phyloP scores from a whole-genome alignment of 2,329 filamentous ascomycete species.

The Fusarium metavorans region DNA sequence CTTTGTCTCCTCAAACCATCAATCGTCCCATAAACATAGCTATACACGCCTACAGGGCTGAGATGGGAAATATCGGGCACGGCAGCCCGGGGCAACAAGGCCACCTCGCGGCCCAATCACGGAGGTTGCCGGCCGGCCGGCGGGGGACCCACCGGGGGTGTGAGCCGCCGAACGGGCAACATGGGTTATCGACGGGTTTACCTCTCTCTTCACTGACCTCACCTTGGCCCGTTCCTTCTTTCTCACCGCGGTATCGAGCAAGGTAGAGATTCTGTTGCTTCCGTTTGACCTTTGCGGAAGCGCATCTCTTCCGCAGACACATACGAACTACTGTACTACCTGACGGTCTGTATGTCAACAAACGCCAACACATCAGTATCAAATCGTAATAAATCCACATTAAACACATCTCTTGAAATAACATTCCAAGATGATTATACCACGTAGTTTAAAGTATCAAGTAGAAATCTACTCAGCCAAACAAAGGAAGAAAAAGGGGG shows the following conservation, averaged over 20 bases:
- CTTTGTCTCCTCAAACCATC: not conserved
- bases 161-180: not conserved
- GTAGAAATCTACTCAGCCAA: not conserved
- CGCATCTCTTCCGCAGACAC: constrained; percentile 3
- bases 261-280: not conserved
- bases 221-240: not conserved
- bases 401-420: not conserved
- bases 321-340: not conserved
- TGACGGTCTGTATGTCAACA: not conserved
- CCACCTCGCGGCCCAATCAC: constrained; percentile 38
- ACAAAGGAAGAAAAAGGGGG: not conserved
- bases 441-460: not conserved
- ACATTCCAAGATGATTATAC: not conserved
- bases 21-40: not conserved
- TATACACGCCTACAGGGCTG: constrained; percentile 24
- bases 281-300: not conserved
- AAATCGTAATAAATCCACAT: not conserved
- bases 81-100: constrained; percentile 17
- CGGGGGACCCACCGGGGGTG: constrained; percentile 20
- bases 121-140: constrained; percentile 36
- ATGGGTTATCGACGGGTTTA: not conserved
- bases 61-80: constrained; percentile 21
- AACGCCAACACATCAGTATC: not conserved
- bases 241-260: not conserved
- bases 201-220: not conserved